Evolutionary conservation across 495 filamentous ascomycete species (phyloP).

Genomic region (Aspergillus funiculosus): DNA sequence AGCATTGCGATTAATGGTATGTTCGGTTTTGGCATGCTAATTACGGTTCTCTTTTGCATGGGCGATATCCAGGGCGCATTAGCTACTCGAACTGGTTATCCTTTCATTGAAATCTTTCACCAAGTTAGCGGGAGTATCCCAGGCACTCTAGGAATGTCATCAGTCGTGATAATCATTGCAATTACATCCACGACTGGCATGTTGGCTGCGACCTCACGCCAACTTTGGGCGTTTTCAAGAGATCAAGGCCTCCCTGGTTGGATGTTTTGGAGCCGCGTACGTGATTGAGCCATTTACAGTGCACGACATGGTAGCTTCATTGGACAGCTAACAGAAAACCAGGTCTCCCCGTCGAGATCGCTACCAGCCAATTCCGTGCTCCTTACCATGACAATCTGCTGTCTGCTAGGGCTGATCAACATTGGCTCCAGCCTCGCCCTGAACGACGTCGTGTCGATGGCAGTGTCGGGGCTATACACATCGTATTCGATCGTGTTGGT

Average conservation of each 20-base stretch:
- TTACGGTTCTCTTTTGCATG: slow-evolving; percentile 46
- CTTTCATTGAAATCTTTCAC: slow-evolving; percentile 49
- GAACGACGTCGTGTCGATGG: slow-evolving; percentile 41
- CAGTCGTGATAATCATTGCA: slow-evolving; percentile 39
- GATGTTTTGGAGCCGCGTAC: slow-evolving; percentile 38
- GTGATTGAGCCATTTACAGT: slow-evolving; percentile 10
- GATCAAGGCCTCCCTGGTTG: slow-evolving; percentile 49
- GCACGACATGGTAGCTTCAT: not conserved
- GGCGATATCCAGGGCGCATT: slow-evolving; percentile 38
- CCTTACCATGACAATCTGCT: slow-evolving; percentile 29
- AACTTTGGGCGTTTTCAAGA: slow-evolving; percentile 52
- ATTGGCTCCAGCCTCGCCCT: slow-evolving; percentile 44
- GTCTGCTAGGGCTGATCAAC: slow-evolving; percentile 41
- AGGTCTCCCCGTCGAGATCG: slow-evolving; percentile 29
- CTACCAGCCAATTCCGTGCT: slow-evolving; percentile 40
- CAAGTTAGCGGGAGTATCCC: slow-evolving; percentile 34
- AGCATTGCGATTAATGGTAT: slow-evolving; percentile 45
- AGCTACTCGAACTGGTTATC: slow-evolving; percentile 34
- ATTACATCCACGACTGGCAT: slow-evolving; percentile 40
- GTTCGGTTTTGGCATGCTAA: slow-evolving; percentile 45
- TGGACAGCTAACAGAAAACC: not conserved
- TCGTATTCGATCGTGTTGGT: slow-evolving; percentile 40
- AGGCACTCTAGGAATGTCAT: slow-evolving; percentile 41
- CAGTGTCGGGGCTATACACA: slow-evolving; percentile 37
- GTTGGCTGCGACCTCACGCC: slow-evolving; percentile 46